These are phyloP conservation scores for Aspergillus intermedius DNA, from an alignment of 2,329 filamentous ascomycete genomes.

Conservation along the genomic window DNA sequence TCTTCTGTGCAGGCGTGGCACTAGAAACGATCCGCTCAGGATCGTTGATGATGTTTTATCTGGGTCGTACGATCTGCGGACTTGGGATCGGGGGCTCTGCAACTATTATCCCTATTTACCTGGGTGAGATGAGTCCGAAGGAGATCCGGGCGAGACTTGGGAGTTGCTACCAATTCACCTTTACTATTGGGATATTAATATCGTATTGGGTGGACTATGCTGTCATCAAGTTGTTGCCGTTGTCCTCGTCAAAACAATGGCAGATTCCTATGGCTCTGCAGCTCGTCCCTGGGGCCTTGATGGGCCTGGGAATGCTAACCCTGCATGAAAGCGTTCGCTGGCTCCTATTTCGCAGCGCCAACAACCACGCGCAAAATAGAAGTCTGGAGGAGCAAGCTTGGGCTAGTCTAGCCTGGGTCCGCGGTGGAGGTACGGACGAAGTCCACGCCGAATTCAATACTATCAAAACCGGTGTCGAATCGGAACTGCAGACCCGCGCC, in stretches of 20 bases:
- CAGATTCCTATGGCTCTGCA: conserved; percentile 52
- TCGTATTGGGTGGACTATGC: conserved; percentile 52
- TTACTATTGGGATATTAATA: conserved; percentile 44
- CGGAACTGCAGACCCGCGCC: conserved; percentile 41
- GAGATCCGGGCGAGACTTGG: conserved; percentile 45
- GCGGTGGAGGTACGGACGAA: conserved; percentile 35
- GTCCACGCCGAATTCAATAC: conserved; percentile 44
- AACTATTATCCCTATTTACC: conserved; percentile 39
- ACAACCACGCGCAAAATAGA: conserved; percentile 5
- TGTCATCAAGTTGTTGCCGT: conserved; percentile 18
- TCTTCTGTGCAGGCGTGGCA: conserved; percentile 42
- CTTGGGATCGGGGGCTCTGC: conserved; percentile 45
- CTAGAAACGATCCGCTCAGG: conserved; percentile 45
- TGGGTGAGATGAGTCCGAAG: conserved; percentile 42
- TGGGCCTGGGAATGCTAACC: conserved; percentile 45
- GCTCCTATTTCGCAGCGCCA: conserved; percentile 43
- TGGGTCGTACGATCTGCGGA: conserved; percentile 44
- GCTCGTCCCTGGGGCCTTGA: conserved; percentile 41
- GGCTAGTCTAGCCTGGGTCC: conserved; percentile 46
- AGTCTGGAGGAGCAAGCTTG: conserved; percentile 35
- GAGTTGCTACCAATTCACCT: conserved; percentile 49
- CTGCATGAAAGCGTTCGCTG: conserved; percentile 47
- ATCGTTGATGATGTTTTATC: conserved; percentile 40
- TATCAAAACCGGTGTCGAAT: conserved; percentile 43
- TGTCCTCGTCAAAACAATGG: conserved; percentile 41